Evolutionary conservation across 1,139 yeast species (phyloP), one percentile per base, ranked within the genome.

Genomic region (Waltiozyma sp.): DNA sequence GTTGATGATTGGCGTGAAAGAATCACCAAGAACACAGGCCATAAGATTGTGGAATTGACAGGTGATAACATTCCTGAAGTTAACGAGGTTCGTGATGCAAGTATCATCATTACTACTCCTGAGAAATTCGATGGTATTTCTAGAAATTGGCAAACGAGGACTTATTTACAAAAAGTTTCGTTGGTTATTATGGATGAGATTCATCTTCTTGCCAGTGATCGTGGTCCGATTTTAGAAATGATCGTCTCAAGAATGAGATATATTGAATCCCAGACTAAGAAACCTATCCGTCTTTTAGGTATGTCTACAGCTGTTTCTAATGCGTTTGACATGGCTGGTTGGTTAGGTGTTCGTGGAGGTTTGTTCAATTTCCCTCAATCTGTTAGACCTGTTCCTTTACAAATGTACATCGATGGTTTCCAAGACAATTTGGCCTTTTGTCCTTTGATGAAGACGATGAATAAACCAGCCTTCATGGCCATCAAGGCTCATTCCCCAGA

Each of bases 111-210:
- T 51, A 91, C 98, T 0, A 93, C 98, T 0, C 98, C 99, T 0
- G 98, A 93, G 65, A 93, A 93, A 62, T 93, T 91, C 60, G 98
- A 93, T 67, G 98, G 98, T 76, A 88, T 93, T 45, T 85, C 96
- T 24, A 91, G 98, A 74, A 88, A 86, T 58, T 93, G 98, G 98
- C 94, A 88, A 59, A 83, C 96, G 0, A 76, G 97, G 61, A 80
- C 78, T 54, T 91, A 89, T 67, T 96, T 91, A 24, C 95, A 88
- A 58, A 79, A 86, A 47, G 83, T 93, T 1, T 86, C 96, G 0
- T 68, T 93, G 47, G 89, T 93, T 23, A 87, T 93, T 36, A 89
- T 93, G 96, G 99, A 93, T 68, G 98, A 93, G 66, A 88, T 93
- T 50, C 99, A 93, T 69, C 69, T 93, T 50, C 74, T 93, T 53